These are phyloP conservation scores for Babesia sp. DNA, from an alignment of 169 alveolate genomes.

Conservation along the genomic window DNA sequence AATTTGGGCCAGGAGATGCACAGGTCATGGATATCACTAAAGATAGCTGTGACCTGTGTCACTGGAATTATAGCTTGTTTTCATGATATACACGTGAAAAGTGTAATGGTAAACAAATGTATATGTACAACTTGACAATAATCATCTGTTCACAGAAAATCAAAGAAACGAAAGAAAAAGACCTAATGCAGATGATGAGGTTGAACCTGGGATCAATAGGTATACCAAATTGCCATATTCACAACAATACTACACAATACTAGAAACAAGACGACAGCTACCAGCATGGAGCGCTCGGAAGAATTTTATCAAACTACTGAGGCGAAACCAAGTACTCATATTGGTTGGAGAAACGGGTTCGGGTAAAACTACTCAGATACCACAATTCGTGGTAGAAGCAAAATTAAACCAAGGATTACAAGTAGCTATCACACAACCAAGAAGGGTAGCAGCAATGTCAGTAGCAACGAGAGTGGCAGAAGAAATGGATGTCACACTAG, in stretches of 20 bases:
- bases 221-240: conserved; percentile 66
- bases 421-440: conserved; percentile 98
- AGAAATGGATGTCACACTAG: conserved; percentile 94
- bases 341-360: conserved; percentile 97
- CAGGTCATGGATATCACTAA: too few relatives aligned
- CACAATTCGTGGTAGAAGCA: conserved; percentile 92
- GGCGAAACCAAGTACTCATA: conserved; percentile 74
- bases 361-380: conserved; percentile 98
- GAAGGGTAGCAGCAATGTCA: conserved; percentile 99
- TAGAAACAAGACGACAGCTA: conserved; percentile 79
- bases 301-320: conserved; percentile 80
- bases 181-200: conserved; percentile 1
- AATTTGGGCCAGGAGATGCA: too few relatives aligned
- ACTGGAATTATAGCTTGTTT: too few relatives aligned
- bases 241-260: conserved; percentile 74
- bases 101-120: too few relatives aligned
- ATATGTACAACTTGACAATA: too few relatives aligned
- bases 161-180: too few relatives aligned
- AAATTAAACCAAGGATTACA: conserved; percentile 79
- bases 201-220: conserved; percentile 19
- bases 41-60: too few relatives aligned
- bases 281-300: conserved; percentile 88
- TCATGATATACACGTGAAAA: too few relatives aligned
- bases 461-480: conserved; percentile 98
- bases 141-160: too few relatives aligned